phyloP scores from a whole-genome alignment of 2,329 filamentous ascomycete genomes.

The Colletotrichum truncatum region DNA sequence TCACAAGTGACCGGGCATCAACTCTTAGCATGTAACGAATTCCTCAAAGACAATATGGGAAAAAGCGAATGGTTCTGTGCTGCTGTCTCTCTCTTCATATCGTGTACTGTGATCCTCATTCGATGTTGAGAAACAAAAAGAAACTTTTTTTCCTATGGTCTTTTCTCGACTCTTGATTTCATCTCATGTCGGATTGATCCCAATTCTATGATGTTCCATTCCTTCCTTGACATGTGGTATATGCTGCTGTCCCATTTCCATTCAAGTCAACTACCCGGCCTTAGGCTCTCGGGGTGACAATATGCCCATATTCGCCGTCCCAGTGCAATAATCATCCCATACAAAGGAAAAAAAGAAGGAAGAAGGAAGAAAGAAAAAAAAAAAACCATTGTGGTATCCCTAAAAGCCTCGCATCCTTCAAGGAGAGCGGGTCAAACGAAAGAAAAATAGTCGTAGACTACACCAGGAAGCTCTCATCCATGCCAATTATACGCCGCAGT shows the following conservation, averaged over 20 bases:
- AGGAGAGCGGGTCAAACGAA: constrained; percentile 26
- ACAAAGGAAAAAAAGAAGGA: constrained; percentile 13
- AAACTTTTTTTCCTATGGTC: constrained; percentile 31
- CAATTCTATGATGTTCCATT: constrained; percentile 28
- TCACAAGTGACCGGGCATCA: too few species aligned
- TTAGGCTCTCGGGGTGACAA: constrained; percentile 23
- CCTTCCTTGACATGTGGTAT: constrained; percentile 28
- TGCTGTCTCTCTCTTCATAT: not conserved
- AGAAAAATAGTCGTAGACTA: constrained; percentile 31
- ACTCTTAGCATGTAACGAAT: too few species aligned
- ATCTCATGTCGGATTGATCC: constrained; percentile 31
- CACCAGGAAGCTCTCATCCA: constrained; percentile 28
- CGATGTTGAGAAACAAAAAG: constrained; percentile 12
- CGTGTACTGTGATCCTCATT: not conserved
- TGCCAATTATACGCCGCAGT: constrained; percentile 31
- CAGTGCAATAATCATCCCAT: constrained; percentile 9
- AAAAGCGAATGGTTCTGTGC: not conserved
- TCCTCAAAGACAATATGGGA: not conserved
- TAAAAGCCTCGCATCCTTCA: constrained; percentile 28
- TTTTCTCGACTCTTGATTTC: constrained; percentile 29
- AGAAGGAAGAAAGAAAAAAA: not conserved
- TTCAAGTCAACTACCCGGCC: constrained; percentile 28
- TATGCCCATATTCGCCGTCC: constrained; percentile 29
- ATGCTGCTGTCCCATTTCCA: constrained; percentile 26
- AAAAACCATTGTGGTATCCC: constrained; percentile 2